These are phyloP conservation scores for Sequoiadendron giganteum DNA, from an alignment of 75 land plant genomes.

Conservation along the genomic window DNA sequence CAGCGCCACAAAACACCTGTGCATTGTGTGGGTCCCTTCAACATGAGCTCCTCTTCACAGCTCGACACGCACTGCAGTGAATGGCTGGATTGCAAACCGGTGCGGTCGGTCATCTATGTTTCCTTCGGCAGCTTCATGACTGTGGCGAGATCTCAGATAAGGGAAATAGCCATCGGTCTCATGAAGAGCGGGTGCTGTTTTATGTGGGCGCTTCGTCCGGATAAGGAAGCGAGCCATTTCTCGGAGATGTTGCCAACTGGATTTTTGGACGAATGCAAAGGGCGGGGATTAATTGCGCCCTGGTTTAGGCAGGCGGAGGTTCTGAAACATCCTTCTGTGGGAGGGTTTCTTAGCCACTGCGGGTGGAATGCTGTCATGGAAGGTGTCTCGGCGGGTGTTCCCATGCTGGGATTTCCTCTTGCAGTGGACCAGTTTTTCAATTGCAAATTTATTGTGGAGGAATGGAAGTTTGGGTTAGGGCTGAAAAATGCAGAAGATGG, in stretches of 20 bases:
- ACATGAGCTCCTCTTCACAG: neutral
- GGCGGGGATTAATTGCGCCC: neutral
- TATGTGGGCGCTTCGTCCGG: slow-evolving; percentile 19
- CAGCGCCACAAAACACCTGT: neutral
- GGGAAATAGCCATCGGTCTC: slow-evolving; percentile 21
- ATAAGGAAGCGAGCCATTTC: neutral
- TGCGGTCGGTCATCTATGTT: slow-evolving; percentile 14
- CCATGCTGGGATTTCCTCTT: slow-evolving; percentile 33
- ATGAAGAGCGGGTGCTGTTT: slow-evolving; percentile 12
- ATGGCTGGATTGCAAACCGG: slow-evolving; percentile 21
- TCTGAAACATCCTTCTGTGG: slow-evolving; percentile 21
- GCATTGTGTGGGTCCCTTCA: neutral
- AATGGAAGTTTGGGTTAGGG: slow-evolving; percentile 21
- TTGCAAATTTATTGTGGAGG: slow-evolving; percentile 9
- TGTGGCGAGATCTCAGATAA: slow-evolving; percentile 13
- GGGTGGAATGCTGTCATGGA: slow-evolving; percentile 38
- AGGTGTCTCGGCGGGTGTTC: slow-evolving; percentile 20
- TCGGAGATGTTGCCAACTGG: neutral
- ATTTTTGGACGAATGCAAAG: neutral
- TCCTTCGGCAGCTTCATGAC: slow-evolving; percentile 18
- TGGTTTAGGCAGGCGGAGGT: slow-evolving; percentile 20
- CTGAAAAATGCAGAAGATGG: neutral
- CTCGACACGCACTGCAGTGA: neutral
- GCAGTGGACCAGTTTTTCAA: slow-evolving; percentile 15
- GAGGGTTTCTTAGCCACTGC: slow-evolving; percentile 35